Percentiles rank a stretch among this genome's conserved stretches.
These are phyloP conservation scores for Lumnitzera littorea DNA, from an alignment of 345 rosid genomes.

Conservation along the genomic window DNA sequence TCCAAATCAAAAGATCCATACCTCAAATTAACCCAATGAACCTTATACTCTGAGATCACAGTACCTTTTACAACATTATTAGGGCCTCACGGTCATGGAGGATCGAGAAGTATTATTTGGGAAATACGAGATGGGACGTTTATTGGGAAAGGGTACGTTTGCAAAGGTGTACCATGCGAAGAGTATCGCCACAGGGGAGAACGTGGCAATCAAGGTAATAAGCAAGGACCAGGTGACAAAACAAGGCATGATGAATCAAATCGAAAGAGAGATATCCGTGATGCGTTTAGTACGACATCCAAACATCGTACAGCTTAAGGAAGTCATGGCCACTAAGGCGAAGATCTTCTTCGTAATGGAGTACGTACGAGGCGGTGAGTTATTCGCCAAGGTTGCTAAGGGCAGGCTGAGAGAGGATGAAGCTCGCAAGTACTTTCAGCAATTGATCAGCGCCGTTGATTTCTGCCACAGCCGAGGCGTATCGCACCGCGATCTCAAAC, in stretches of 20 bases:
- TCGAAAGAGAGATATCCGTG: constrained; percentile 67
- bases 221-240: constrained; percentile 43
- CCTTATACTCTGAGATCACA: no score
- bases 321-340: constrained; percentile 65
- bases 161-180: constrained; percentile 72
- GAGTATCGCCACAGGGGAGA: constrained; percentile 33
- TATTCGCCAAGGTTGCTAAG: constrained; percentile 47
- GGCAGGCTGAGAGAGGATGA: constrained; percentile 62
- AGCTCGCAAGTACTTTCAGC: constrained; percentile 64
- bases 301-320: constrained; percentile 58
- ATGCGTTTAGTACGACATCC: constrained; percentile 79
- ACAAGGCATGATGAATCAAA: constrained; percentile 66
- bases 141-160: constrained; percentile 75
- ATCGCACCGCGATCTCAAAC: constrained; percentile 79
- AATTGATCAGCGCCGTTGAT: constrained; percentile 61
- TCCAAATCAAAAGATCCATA: background rate
- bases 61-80: background rate
- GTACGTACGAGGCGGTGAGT: constrained; percentile 69
- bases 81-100: constrained; percentile 8
- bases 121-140: constrained; percentile 54
- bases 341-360: constrained; percentile 77
- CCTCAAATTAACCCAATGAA: no score
- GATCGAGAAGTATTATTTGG: constrained; percentile 34
- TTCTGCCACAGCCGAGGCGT: constrained; percentile 85
- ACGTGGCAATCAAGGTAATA: constrained; percentile 66